A percentile compares a stretch with the other conserved stretches of the same genome.
phyloP scores from a whole-genome alignment of 179 eudicot species.

The Actinidia chinensis region DNA sequence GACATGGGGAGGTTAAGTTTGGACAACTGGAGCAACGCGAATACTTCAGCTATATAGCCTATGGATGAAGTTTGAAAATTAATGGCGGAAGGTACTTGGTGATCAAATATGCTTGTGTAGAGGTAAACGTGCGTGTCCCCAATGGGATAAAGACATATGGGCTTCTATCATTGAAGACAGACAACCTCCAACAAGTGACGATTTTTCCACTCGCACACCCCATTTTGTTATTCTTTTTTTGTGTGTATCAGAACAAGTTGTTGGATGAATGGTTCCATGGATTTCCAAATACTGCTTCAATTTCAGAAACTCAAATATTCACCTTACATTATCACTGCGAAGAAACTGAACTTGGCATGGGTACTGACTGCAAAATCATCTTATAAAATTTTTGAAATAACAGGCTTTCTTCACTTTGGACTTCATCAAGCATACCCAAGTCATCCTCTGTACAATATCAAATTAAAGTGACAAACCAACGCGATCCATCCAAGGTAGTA shows the following conservation, averaged over 20 bases:
- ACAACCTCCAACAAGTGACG: background rate
- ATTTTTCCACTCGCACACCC: background rate
- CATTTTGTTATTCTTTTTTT: background rate
- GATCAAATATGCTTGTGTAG: background rate
- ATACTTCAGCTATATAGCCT: too few species aligned
- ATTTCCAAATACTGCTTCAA: background rate
- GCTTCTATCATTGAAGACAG: background rate
- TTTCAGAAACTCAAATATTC: background rate
- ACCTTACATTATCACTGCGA: background rate
- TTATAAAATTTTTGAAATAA: background rate
- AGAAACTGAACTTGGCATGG: conserved; percentile 7
- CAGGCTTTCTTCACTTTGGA: background rate
- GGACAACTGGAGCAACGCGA: too few species aligned
- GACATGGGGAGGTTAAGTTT: too few species aligned
- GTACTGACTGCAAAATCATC: conserved; percentile 11
- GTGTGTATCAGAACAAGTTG: background rate
- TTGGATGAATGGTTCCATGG: background rate
- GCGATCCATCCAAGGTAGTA: conserved; percentile 13
- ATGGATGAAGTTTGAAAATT: too few species aligned
- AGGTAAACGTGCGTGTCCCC: background rate
- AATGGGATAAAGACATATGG: background rate
- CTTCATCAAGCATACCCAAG: background rate
- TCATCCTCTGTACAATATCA: conserved; percentile 11
- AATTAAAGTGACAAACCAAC: conserved; percentile 33
- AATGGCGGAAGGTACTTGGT: too few species aligned